Base-by-base conservation (phyloP, 2,329 filamentous ascomycete species). In the Penicillium corylophilum region DNA sequence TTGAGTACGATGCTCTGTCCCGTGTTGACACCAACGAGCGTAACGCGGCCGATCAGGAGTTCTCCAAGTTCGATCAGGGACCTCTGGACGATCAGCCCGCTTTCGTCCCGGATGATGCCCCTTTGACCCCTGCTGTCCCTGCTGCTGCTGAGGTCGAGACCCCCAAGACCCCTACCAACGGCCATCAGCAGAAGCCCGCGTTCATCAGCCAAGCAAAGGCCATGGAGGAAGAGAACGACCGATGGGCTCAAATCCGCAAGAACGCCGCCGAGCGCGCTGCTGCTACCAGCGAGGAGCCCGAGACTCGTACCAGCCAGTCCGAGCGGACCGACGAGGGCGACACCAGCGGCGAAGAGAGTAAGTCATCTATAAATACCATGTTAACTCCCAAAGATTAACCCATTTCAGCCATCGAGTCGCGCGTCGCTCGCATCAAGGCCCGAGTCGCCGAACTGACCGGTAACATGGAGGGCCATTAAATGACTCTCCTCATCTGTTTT, bases 341-440 rank as follows among this genome's bases (percentile, higher is more conserved):
- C 62, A 94, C 89, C n/a, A 95, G 89, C 67, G 91, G 89, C 50
- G 93, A 97, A 81, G 93, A 96, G 79, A 94, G 88, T 90, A 79
- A 82, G 89, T 86, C 15, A 15, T 26, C 12, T 31, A 22, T 16
- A 20, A n/a, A 6, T 6, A 8, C 22, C 13, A 22, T n/a, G 4
- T 41, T 15, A 41, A 13, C 1, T 7, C 22, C 22, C 4, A 9
- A 6, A 12, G 31, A 24, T 46, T 49, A 23, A 44, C 31, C n/a
- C 44, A 23, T 22, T 16, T 43, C 28, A 95, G 90, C 92, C 31
- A 97, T 97, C 65, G 94, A 99, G 73, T 92, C 91, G 44, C 89
- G 94, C 60, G 94, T 97, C 53, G 94, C 94, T 44, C 89, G 94
- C 57, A 99, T 99, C 81, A 97, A 96, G 77, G 94, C 94, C 54